Base-by-base conservation (phyloP, 768 basidiomycete genomes). In the Collybia mongolica region DNA sequence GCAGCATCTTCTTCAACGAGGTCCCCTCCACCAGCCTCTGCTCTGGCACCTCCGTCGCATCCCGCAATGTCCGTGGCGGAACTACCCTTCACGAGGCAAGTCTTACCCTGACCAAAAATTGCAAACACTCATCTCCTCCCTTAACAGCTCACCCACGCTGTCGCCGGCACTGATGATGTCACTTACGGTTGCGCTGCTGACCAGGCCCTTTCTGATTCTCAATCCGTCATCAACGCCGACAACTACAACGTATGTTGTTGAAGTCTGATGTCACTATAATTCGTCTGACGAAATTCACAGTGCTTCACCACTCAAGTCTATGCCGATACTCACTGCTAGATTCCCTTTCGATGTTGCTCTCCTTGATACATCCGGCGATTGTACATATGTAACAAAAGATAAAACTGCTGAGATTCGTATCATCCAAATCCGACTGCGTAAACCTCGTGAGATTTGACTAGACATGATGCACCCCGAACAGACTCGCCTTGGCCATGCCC, bases 271-370 rank as follows among this genome's bases (percentile, higher is more conserved):
- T 36, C 28, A 18, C 14, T 46, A 19, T 6, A 11, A 14, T n/a
- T 39, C 5, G 20, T 15, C 8, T 23, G 24, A 24, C 54, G 8
- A 37, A 23, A 32, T 22, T 40, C 32, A 39, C 48, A 75, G 72
- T 75, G 74, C 68, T 76, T 74, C 65, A 60, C 72, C 44, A 74
- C 75, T 39, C 74, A 76, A 51, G 69, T 76, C 37, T 76, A 74
- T 57, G 58, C 58, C 38, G 72, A 68, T 61, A 73, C 72, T 24
- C 53, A 53, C 48, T 73, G 72, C 62, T 73, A 32, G 32, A 14
- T 26, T 32, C 11, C 5, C 32, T 9, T 14, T 14, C 32, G 3
- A 14, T 32, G 11, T 11, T 9, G 5, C 5, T 28, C 26, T 28
- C 5, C 9, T 6, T 11, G 5, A 32, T 32, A 6, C 3, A 3